Conservation (phyloP, 305 asterid genomes). For the Rubia tinctorum region DNA sequence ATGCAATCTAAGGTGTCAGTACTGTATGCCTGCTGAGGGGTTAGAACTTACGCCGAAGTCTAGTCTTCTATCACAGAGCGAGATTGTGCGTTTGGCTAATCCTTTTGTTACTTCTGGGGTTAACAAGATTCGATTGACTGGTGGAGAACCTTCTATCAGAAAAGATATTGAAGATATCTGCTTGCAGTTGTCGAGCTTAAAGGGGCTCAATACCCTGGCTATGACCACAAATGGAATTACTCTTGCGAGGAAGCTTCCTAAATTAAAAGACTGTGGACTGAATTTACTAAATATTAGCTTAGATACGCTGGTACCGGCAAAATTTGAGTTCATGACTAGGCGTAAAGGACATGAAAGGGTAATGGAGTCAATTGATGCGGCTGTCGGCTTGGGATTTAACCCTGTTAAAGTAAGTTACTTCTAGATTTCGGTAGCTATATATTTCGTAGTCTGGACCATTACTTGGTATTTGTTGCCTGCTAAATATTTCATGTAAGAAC, state of each 20-base stretch:
- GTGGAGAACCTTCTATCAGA: constrained; percentile 89
- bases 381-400: constrained; percentile 71
- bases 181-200: constrained; percentile 55
- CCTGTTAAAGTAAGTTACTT: constrained; percentile 74
- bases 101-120: constrained; percentile 89
- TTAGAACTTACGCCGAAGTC: constrained; percentile 72
- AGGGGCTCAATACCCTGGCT: constrained; percentile 74
- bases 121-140: constrained; percentile 88
- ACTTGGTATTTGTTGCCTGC: not conserved
- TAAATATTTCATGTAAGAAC: not conserved
- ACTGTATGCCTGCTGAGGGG: constrained; percentile 99
- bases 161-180: constrained; percentile 90
- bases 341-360: constrained; percentile 95
- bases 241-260: constrained; percentile 74
- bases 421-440: not conserved
- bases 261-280: constrained; percentile 74
- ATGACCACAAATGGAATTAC: constrained; percentile 89
- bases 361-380: constrained; percentile 72
- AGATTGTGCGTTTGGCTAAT: constrained; percentile 69
- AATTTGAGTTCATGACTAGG: constrained; percentile 90
- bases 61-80: constrained; percentile 57
- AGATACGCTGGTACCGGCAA: constrained; percentile 90
- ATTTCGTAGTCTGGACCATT: not conserved
- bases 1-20: constrained; percentile 92
- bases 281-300: constrained; percentile 80